These are phyloP conservation scores for Macrolepiota albuminosa DNA, from an alignment of 768 basidiomycete genomes.

Conservation along the genomic window DNA sequence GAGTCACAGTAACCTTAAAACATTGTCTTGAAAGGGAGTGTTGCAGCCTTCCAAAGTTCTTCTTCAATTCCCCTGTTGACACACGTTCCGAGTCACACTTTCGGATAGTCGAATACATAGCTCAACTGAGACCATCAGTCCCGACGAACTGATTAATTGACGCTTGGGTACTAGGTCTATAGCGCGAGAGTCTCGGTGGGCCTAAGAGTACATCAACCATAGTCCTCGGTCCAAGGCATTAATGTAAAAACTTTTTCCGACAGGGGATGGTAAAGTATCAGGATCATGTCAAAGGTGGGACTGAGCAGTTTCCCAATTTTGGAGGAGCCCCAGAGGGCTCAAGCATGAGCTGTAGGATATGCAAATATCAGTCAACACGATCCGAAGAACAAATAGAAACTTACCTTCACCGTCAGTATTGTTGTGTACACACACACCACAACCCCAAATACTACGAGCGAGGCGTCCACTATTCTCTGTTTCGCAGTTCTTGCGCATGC, in stretches of 20 bases:
- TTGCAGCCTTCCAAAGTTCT: not conserved
- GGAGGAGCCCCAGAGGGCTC: not conserved
- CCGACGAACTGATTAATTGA: not conserved
- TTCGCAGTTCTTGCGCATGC: conserved; percentile 68
- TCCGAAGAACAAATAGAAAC: not conserved
- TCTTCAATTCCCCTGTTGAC: not conserved
- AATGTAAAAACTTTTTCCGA: too few relatives aligned
- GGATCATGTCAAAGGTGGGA: not conserved
- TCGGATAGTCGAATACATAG: not conserved
- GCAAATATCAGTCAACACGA: not conserved
- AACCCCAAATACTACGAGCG: conserved; percentile 74
- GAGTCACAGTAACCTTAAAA: not conserved
- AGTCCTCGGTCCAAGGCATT: not conserved
- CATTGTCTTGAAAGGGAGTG: not conserved
- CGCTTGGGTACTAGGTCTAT: not conserved
- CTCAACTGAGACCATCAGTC: not conserved
- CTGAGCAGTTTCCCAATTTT: not conserved
- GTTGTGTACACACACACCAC: conserved; percentile 76
- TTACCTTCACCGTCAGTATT: conserved; percentile 66
- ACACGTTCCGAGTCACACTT: not conserved
- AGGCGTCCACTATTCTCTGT: conserved; percentile 64
- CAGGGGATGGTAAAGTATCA: not conserved
- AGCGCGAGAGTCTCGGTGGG: not conserved
- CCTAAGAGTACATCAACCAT: not conserved
- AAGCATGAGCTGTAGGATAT: not conserved